These are phyloP conservation scores for Wallacemonas sp. DNA, from an alignment of 208 protist species.

Conservation along the genomic window DNA sequence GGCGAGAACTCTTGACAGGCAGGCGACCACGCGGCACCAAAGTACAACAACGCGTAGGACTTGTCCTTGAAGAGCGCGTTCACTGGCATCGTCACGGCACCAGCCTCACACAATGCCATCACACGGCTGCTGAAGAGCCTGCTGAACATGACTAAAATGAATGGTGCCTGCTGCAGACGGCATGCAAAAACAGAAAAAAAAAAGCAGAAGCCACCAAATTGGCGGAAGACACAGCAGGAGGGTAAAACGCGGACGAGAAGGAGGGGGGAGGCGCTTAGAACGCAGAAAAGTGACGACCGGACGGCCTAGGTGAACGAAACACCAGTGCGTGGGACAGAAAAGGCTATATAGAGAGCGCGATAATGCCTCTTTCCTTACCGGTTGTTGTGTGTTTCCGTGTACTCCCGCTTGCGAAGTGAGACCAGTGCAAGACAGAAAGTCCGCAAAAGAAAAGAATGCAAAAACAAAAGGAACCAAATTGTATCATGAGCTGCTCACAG, in stretches of 20 bases:
- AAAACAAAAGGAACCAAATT: too few relatives aligned
- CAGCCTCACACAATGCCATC: neutral
- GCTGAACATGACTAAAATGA: constrained; percentile 4
- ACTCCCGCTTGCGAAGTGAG: too few relatives aligned
- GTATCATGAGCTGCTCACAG: too few relatives aligned
- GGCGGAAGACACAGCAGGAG: neutral
- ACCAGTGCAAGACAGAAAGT: too few relatives aligned
- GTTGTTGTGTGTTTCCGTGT: too few relatives aligned
- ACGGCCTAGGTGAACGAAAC: too few relatives aligned
- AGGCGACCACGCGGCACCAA: constrained; percentile 29
- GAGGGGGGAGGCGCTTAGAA: neutral
- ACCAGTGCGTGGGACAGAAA: too few relatives aligned
- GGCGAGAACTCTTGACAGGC: constrained; percentile 53
- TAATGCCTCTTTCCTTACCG: too few relatives aligned
- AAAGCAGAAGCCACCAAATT: neutral
- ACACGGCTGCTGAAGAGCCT: neutral
- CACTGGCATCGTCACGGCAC: neutral
- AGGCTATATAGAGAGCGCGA: too few relatives aligned
- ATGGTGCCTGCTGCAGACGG: neutral
- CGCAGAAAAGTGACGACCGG: neutral
- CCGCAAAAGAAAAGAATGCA: too few relatives aligned
- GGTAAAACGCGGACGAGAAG: constrained; percentile 3
- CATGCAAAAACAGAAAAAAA: neutral
- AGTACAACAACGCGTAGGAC: constrained; percentile 38
- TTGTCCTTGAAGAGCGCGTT: constrained; percentile 10